Evolutionary conservation across 139 green algal species (phyloP).

Genomic region (Chlamydomonas sphaeroides): DNA sequence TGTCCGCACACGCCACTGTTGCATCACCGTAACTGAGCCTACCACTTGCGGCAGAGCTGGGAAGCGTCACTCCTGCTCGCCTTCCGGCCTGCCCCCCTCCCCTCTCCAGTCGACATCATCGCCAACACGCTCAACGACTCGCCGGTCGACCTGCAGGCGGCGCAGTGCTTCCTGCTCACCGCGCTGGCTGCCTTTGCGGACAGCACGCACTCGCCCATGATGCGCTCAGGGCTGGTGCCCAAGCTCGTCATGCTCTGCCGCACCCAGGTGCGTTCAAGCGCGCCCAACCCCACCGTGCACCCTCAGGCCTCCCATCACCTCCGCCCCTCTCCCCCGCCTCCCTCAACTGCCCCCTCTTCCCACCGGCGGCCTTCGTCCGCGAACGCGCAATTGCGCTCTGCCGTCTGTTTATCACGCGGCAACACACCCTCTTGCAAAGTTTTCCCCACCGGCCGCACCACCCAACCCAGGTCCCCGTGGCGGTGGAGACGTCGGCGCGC

Average conservation of each 20-base stretch:
- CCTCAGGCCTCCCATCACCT: no score
- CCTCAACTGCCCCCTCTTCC: no score
- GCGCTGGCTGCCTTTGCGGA: constrained; percentile 52
- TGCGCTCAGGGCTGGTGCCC: constrained; percentile 42
- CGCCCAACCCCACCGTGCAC: no score
- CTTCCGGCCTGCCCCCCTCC: background rate
- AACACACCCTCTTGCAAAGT: background rate
- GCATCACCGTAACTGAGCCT: no score
- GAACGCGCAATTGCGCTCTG: no score
- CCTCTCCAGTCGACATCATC: constrained; percentile 42
- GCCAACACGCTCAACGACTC: constrained; percentile 1
- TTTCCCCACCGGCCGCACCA: background rate
- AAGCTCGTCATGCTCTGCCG: constrained; percentile 39
- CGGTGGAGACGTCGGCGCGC: background rate
- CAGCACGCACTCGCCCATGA: constrained; percentile 40
- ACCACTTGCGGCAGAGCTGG: no score
- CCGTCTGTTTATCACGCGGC: background rate
- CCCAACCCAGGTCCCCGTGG: background rate
- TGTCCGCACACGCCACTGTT: no score
- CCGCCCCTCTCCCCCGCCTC: no score
- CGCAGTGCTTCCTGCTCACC: constrained; percentile 56
- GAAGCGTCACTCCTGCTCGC: no score
- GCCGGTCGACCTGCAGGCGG: constrained; percentile 34
- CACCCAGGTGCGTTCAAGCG: constrained; percentile 5
- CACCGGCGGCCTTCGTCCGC: no score